Evolutionary conservation across 2,329 filamentous ascomycete species (phyloP), one percentile per base, ranked within the genome.

Genomic region (Macrophomina pseudophaseolina): DNA sequence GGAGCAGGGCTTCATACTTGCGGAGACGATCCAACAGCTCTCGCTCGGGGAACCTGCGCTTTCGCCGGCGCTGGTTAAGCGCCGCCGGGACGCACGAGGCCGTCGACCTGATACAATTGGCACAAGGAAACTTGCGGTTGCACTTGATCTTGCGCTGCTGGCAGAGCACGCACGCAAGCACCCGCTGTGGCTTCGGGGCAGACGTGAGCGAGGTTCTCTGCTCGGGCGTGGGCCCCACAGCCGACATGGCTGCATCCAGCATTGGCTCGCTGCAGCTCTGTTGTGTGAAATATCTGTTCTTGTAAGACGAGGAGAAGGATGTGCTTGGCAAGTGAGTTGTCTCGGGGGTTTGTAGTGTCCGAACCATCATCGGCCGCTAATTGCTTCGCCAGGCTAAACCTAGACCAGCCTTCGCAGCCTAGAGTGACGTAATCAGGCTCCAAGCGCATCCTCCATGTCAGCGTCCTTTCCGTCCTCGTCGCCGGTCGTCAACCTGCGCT

Each of bases 131-230:
- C 71, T 85, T 87, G 77, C 90, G 90, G 28, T 92, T 88, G 77
- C 91, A 93, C 68, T 88, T 88, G 49, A 93, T 85, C 76, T 93
- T 93, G 68, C 90, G 87, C 75, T 91, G 90, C 74, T 93, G 90
- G 74, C 91, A 94, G 23, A 89, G 83, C 14, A 92, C 84, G 72
- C 91, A 94, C 44, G 86, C 81, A 38, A 84, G 80, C 14, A 82
- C 73, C n/a, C 80, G 77, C 65, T 76, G 76, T 30, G 76, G 69
- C 68, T 77, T 78, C 23, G 49, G 30, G 6, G 49, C 12, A n/a
- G 49, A 53, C 14, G 14, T 18, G 30, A 18, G 7, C n/a, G 49
- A 28, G 30, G 28, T 53, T 2, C n/a, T 16, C 49, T 53, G 49
- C 49, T 53, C 49, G 5, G 49, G 28, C 30, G 49, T 32, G 49